Base-by-base conservation (phyloP, 129 eudicot genomes). In the Glebionis coronaria region DNA sequence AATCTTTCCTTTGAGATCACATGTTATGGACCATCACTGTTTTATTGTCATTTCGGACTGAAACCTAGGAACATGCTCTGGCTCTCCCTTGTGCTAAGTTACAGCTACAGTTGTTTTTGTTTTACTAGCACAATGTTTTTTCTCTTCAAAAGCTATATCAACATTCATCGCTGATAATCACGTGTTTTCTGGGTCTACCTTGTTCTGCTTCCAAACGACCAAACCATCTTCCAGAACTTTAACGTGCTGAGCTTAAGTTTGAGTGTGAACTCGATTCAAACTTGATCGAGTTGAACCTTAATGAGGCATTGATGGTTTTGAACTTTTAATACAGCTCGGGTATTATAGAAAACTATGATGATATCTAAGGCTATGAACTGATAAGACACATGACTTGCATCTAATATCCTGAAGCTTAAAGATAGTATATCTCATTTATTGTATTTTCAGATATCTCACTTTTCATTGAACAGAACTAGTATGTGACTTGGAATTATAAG, bases 1-100 rank as follows among this genome's bases (percentile, higher is more conserved):
- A 42, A 42, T 21, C 18, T 56, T 56, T 12, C 9, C 42, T 56
- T 23, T 42, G 23, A 56, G 27, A 56, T 69, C 73, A 69, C 65
- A 56, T 69, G 65, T 56, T 45, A 56, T 56, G 73, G 73, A 52
- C 51, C 62, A 67, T 35, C 2, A 1, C 7, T 35, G 10, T 35
- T 35, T 35, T 7, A 46, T 35, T n/a, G 49, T 60, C 25, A 31
- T 35, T 40, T 38, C 42, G 20, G 69, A 23, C 23, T 54, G 49
- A 65, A n/a, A 46, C 23, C 42, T 65, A 46, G 63, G 40, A 60
- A 60, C 23, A 60, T 59, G 58, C 20, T 1, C n/a, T 31, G 44
- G 56, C 56, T 23, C 25, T 65, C 9, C 21, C 15, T 49, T 13
- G 46, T 31, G 25, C 49, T 35, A 60, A 15, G 25, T 60, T 12